Percentiles rank a stretch among this genome's conserved stretches.
phyloP scores from a whole-genome alignment of 1,284 basidiomycete genomes.

The Ceratobasidium sp. region DNA sequence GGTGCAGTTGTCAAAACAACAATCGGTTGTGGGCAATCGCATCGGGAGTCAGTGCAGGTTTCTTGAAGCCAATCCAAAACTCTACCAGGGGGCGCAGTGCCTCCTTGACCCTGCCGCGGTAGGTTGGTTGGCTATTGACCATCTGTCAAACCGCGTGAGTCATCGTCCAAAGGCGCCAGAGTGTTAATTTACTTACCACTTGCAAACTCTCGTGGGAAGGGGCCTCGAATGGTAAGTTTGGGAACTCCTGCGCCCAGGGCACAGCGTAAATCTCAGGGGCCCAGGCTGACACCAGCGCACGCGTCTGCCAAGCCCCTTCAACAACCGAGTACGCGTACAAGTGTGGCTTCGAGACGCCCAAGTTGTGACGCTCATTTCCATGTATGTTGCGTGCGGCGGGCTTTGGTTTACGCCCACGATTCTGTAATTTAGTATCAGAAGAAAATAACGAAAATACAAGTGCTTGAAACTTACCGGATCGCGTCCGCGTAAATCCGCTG shows the following conservation, averaged over 20 bases:
- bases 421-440: slow-evolving; percentile 5
- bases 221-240: background rate
- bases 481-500: background rate
- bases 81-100: background rate
- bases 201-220: background rate
- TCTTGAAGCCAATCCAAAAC: background rate
- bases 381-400: background rate
- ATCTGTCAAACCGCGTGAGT: background rate
- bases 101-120: slow-evolving; percentile 19
- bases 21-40: background rate
- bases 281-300: background rate
- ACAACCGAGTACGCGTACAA: background rate
- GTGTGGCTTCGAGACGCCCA: background rate
- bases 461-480: slow-evolving; percentile 7
- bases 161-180: background rate
- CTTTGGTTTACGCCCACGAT: slow-evolving; percentile 18
- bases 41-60: background rate
- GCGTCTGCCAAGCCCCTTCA: slow-evolving; percentile 7
- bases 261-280: background rate
- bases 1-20: background rate
- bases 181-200: background rate
- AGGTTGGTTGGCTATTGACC: slow-evolving; percentile 3
- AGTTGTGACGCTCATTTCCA: background rate
- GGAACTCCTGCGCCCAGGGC: background rate
- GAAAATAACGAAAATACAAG: background rate